Conservation (phyloP, 257 asterid species). For the Catharanthus roseus region DNA sequence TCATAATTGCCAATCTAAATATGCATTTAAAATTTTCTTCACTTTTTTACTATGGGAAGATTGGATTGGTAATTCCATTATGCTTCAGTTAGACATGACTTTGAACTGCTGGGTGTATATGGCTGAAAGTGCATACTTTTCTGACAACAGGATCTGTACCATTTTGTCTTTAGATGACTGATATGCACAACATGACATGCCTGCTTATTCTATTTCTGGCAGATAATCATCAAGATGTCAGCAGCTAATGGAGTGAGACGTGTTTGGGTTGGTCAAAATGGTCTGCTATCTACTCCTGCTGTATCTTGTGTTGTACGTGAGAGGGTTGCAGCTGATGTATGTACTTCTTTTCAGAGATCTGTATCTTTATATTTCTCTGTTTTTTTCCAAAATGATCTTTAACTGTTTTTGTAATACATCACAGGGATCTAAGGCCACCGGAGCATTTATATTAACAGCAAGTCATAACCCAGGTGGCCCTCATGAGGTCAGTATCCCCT, state of each 20-base stretch:
- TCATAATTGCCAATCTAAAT: not conserved
- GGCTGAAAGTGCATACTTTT: not conserved
- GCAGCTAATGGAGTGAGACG: conserved; percentile 97
- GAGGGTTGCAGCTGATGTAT: conserved; percentile 78
- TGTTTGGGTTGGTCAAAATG: conserved; percentile 94
- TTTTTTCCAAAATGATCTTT: not conserved
- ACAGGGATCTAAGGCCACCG: conserved; percentile 91
- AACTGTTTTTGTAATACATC: conserved; percentile 9
- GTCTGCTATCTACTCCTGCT: conserved; percentile 91
- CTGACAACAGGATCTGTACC: not conserved
- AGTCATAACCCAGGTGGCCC: conserved; percentile 99
- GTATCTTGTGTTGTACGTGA: conserved; percentile 89
- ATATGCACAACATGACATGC: not conserved
- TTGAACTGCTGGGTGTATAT: conserved; percentile 1
- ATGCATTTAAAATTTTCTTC: not conserved
- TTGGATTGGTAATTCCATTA: not conserved
- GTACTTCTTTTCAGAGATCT: conserved; percentile 25
- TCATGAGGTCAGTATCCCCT: conserved; percentile 53
- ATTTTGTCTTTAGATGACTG: not conserved
- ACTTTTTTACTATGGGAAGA: not conserved
- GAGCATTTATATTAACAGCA: conserved; percentile 93
- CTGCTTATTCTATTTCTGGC: conserved; percentile 19
- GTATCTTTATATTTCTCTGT: conserved; percentile 7
- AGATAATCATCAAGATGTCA: conserved; percentile 92
- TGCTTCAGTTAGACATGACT: not conserved